phyloP scores from a whole-genome alignment of 495 filamentous ascomycete species.

The Penicillium paxilli region DNA sequence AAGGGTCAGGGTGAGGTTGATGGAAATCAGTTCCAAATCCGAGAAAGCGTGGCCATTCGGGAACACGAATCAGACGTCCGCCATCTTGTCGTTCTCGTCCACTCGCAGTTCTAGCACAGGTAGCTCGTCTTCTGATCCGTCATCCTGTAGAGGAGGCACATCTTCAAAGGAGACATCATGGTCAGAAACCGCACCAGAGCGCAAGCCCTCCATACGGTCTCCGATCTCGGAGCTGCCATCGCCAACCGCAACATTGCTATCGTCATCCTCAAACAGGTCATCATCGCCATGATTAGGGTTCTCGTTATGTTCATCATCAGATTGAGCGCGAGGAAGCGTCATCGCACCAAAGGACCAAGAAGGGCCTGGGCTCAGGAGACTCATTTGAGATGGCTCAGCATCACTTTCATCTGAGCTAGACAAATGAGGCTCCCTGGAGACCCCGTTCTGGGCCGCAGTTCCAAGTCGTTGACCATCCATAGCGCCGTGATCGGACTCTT shows the following conservation, averaged over 20 bases:
- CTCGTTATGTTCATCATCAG: conserved; percentile 36
- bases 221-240: conserved; percentile 41
- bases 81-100: conserved; percentile 37
- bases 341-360: conserved; percentile 34
- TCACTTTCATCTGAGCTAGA: conserved; percentile 27
- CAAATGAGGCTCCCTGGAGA: conserved; percentile 33
- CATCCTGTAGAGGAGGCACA: conserved; percentile 31
- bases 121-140: conserved; percentile 42
- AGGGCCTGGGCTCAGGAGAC: conserved; percentile 21
- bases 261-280: conserved; percentile 38
- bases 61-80: conserved; percentile 26
- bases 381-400: conserved; percentile 22
- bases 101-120: conserved; percentile 49
- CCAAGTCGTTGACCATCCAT: background rate
- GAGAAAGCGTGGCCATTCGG: too few relatives aligned
- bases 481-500: background rate
- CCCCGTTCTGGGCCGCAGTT: background rate
- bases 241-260: conserved; percentile 47
- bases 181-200: conserved; percentile 16
- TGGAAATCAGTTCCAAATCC: too few relatives aligned
- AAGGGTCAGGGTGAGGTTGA: background rate
- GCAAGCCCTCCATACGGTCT: conserved; percentile 33
- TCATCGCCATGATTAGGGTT: conserved; percentile 28
- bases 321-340: conserved; percentile 15
- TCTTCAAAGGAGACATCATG: conserved; percentile 38